Percentiles rank a stretch among this genome's conserved stretches.
Conservation (phyloP, 495 filamentous ascomycete species). For the Xylaria telfairii region DNA sequence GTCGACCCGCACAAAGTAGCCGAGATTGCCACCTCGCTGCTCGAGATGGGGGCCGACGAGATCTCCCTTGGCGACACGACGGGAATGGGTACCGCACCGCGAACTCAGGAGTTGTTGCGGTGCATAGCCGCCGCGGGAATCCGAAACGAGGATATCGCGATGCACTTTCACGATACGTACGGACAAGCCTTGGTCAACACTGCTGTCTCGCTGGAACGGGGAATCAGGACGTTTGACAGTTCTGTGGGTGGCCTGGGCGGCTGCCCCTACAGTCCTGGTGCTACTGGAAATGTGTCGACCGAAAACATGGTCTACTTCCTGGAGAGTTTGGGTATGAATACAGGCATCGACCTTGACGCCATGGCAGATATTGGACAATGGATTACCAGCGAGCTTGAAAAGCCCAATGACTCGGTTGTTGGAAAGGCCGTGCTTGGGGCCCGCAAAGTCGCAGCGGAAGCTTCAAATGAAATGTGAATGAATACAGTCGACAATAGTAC, state of each 20-base stretch:
- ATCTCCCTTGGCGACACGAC: constrained; percentile 95
- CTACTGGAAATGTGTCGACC: constrained; percentile 93
- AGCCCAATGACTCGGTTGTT: constrained; percentile 74
- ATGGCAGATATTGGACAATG: constrained; percentile 84
- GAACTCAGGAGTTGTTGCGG: constrained; percentile 72
- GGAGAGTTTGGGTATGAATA: constrained; percentile 84
- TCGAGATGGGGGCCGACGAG: constrained; percentile 96
- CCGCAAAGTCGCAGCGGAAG: constrained; percentile 26
- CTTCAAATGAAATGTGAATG: background rate
- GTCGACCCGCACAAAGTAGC: constrained; percentile 80
- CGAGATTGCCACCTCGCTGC: constrained; percentile 76
- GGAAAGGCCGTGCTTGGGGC: constrained; percentile 78
- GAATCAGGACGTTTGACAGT: constrained; percentile 87
- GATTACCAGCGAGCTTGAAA: constrained; percentile 84
- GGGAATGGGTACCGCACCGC: constrained; percentile 91
- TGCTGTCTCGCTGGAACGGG: constrained; percentile 83
- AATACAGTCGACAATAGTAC: background rate
- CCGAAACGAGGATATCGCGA: constrained; percentile 77
- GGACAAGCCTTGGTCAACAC: constrained; percentile 93
- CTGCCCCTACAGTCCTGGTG: constrained; percentile 91
- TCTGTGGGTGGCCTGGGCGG: constrained; percentile 91
- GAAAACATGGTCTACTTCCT: constrained; percentile 93
- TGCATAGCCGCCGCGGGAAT: constrained; percentile 79
- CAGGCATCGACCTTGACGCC: constrained; percentile 84
- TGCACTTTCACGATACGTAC: constrained; percentile 98